Evolutionary conservation across 83 land plant genomes (phyloP), one percentile per base, ranked within the genome.

Genomic region (Isoetes engelmannii): DNA sequence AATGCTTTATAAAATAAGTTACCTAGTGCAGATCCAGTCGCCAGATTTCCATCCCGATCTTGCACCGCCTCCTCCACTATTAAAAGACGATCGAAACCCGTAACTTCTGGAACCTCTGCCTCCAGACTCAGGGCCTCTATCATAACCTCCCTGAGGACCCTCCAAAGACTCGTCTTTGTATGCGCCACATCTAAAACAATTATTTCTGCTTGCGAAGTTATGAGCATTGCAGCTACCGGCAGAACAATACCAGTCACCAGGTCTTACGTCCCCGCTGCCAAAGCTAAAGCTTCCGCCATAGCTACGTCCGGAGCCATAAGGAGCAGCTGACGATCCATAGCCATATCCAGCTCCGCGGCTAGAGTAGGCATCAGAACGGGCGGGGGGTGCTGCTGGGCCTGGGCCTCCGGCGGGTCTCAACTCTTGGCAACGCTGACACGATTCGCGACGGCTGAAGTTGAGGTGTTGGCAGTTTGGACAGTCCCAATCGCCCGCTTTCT

Each of bases 21-120:
- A 90, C 97, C 90, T 87, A 69, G 72, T 73, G 71, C 97, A 92
- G 56, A 89, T 83, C 97, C 97, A 92, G 75, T 92, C 97, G 4
- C 97, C 97, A 7, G 93, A 86, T 72, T 86, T 92, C 97, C 97
- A 92, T 5, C 85, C 85, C 49, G 89, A 67, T 28, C 93, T 87
- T 21, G 61, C 79, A 45, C 80, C 80, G 43, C 80, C 65, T 47
- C 81, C 37, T 28, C 37, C 66, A 18, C 41, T 47, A 44, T 44
- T 63, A 47, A 54, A 75, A 7, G 77, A 72, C 1, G 65, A 66
- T 43, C 67, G 75, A 51, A 71, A 75, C 7, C 69, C 76, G 5
- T 7, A 63, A 47, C 15, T 63, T 12, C 80, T 73, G 4, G 60
- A 74, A 4, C 72, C 75, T 13, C 87, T 72, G 5, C 77, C 69